Evolutionary conservation across 2,329 filamentous ascomycete genomes (phyloP).

Genomic region (Xylaria sp.): DNA sequence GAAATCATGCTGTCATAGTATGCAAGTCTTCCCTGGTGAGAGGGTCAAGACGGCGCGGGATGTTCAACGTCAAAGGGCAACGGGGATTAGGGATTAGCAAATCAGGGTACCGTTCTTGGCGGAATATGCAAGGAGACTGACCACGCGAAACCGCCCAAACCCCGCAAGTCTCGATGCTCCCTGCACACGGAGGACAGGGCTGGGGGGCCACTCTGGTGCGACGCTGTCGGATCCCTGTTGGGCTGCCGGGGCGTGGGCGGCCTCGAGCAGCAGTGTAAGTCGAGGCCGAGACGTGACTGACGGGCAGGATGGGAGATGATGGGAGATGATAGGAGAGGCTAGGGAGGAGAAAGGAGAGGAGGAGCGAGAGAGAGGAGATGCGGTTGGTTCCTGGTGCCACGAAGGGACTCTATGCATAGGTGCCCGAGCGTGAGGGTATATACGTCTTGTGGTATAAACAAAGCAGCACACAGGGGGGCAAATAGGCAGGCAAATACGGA

Average conservation of each 20-base stretch:
- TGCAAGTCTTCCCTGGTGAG: constrained; percentile 29
- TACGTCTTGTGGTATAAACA: not conserved
- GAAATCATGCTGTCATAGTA: constrained; percentile 40
- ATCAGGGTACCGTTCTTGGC: constrained; percentile 37
- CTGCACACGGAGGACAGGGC: constrained; percentile 18
- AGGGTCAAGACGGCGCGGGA: constrained; percentile 35
- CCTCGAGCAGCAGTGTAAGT: not conserved
- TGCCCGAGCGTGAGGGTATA: constrained; percentile 32
- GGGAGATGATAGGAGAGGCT: not conserved
- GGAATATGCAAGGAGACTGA: constrained; percentile 37
- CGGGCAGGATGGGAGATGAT: constrained; percentile 17
- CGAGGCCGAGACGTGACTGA: constrained; percentile 9
- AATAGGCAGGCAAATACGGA: not conserved
- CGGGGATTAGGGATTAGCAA: constrained; percentile 33
- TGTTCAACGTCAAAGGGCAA: constrained; percentile 21
- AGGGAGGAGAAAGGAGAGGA: not conserved
- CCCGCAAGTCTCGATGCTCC: constrained; percentile 36
- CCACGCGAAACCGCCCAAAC: constrained; percentile 35
- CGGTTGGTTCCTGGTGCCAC: constrained; percentile 36
- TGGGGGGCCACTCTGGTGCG: constrained; percentile 33
- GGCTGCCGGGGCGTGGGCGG: constrained; percentile 21
- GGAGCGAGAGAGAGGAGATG: not conserved
- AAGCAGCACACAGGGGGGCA: not conserved
- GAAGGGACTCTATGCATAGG: constrained; percentile 37
- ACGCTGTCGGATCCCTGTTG: constrained; percentile 33